phyloP scores from a whole-genome alignment of 352 stramenopile genomes.

The Thalassiosira mediterranea region DNA sequence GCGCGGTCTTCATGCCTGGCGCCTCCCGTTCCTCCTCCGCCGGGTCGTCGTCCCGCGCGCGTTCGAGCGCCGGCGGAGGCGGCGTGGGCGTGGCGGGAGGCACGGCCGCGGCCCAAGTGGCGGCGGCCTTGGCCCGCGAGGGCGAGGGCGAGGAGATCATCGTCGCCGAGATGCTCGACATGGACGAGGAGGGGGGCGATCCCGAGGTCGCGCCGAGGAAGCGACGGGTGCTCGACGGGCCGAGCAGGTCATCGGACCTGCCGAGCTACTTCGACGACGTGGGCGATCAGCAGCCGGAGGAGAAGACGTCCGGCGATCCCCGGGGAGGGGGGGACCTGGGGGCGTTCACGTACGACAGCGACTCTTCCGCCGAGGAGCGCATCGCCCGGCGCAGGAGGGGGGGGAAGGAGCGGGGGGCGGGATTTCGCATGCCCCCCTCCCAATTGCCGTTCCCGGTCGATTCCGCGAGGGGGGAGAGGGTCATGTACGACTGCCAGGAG shows the following conservation, averaged over 20 bases:
- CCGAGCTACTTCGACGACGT: slow-evolving; percentile 38
- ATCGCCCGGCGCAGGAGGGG: slow-evolving; percentile 1
- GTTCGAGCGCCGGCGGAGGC: not conserved
- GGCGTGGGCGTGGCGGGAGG: slow-evolving; percentile 4
- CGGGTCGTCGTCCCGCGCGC: not conserved
- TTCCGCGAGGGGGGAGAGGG: slow-evolving; percentile 14
- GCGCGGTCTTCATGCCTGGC: not conserved
- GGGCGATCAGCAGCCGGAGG: too few relatives aligned
- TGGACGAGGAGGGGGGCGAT: slow-evolving; percentile 37
- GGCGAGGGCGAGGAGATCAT: slow-evolving; percentile 62
- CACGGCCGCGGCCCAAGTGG: slow-evolving; percentile 44
- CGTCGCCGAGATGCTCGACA: slow-evolving; percentile 64
- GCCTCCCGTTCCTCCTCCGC: too few relatives aligned
- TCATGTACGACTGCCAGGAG: slow-evolving; percentile 50
- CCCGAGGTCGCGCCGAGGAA: slow-evolving; percentile 18
- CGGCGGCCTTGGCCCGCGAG: slow-evolving; percentile 9
- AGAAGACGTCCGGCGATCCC: too few relatives aligned
- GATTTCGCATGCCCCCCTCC: slow-evolving; percentile 38
- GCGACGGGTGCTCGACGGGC: slow-evolving; percentile 18
- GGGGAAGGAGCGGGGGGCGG: not conserved
- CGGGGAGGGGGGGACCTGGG: slow-evolving; percentile 12
- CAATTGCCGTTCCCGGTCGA: slow-evolving; percentile 63
- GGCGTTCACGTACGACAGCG: slow-evolving; percentile 71
- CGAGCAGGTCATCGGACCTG: slow-evolving; percentile 18
- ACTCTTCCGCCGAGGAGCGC: slow-evolving; percentile 68